Evolutionary conservation across 1,139 yeast genomes (phyloP), one percentile per base, ranked within the genome.

Genomic region (Eremothecium gossypii): DNA sequence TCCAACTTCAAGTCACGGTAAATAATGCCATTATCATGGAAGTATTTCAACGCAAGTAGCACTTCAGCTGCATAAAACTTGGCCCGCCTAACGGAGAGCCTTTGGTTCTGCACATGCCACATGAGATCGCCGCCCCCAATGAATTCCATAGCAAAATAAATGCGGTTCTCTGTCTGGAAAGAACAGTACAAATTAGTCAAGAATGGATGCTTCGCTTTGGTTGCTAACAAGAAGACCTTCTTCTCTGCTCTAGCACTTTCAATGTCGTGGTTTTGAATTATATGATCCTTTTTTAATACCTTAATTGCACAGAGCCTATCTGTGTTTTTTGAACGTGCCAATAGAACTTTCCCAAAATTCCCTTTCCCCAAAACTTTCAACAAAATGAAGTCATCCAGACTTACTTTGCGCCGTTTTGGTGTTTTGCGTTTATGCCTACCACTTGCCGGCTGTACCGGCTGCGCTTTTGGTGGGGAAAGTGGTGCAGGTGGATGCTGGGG

Each of bases 11-110:
- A 74, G 66, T 91, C 98, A 68, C 99, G 85, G 65, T 93, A 91
- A 40, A 91, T 85, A 43, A 91, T 93, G 36, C 96, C 97, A 57
- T 86, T 84, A 48, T 87, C 96, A 65, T 91, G 99, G 71, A 91
- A 83, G 61, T 86, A 84, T 59, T 91, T 84, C 59, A 91, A 71
- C 0, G 95, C 98, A 43, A 91, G 67, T 50, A 89, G 70, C 2
- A 93, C 96, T 63, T 91, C 98, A 40, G 96, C 94, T 2, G 98
- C 97, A 64, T 91, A 93, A 60, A 87, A 91, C 64, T 89, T 93
- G 11, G 98, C 98, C 52, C 97, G 74, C 52, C 84, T 78, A 14
- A 91, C 83, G 2, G 95, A 81, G 58, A 91, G 83, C 55, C 93
- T 74, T 44, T 85, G 84, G 58, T 86, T 86, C 63, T 91, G 98